A percentile compares a stretch with the other conserved stretches of the same genome.
Evolutionary conservation across 345 rosid species (phyloP).

Genomic region (Citrus trifoliata): DNA sequence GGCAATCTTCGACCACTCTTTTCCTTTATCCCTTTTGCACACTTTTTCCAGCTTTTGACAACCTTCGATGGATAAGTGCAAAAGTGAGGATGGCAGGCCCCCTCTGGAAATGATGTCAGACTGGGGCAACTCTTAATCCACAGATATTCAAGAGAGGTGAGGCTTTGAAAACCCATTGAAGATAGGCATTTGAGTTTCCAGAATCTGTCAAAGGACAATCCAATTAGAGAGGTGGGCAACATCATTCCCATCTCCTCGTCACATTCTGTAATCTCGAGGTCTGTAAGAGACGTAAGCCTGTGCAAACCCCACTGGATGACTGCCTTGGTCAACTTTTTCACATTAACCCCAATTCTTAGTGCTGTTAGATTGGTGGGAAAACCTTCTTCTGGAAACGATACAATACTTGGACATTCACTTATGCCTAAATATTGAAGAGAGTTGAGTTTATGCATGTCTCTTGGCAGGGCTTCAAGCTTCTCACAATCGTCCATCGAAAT

Average conservation of each 20-base stretch:
- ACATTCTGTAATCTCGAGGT: neutral
- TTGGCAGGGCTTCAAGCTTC: too few species aligned
- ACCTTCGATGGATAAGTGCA: accelerated
- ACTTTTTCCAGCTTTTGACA: neutral
- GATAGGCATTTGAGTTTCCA: neutral
- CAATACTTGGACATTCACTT: too few species aligned
- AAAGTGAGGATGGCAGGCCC: neutral
- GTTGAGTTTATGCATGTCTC: too few species aligned
- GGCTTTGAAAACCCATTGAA: neutral
- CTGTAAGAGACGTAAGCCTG: neutral
- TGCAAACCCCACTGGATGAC: too few species aligned
- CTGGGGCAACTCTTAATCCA: neutral
- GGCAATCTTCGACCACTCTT: neutral
- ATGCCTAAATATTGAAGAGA: accelerated
- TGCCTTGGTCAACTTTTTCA: too few species aligned
- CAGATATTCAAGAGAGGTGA: neutral
- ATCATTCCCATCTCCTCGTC: neutral
- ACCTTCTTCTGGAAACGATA: too few species aligned
- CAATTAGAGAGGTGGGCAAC: neutral
- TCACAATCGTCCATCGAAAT: too few species aligned
- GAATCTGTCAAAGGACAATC: accelerated
- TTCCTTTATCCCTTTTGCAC: neutral
- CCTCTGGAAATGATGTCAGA: neutral
- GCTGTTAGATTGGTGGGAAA: too few species aligned
- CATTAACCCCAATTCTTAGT: too few species aligned